Base-by-base conservation (phyloP, 306 rosid species). In the Sicyos edulis region DNA sequence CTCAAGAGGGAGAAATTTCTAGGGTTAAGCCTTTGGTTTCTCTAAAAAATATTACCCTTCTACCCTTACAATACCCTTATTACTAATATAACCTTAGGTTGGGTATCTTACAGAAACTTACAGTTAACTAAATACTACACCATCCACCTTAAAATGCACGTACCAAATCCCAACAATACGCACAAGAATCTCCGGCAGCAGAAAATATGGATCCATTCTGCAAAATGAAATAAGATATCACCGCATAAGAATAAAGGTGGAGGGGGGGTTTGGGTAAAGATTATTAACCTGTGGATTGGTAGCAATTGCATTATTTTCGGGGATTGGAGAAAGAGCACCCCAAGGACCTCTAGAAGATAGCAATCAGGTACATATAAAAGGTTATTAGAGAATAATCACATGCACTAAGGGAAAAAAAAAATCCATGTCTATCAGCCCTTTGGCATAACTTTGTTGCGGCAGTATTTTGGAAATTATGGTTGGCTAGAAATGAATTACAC, bases 101-200 rank as follows among this genome's bases (percentile, higher is more conserved):
- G n/a, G n/a, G n/a, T n/a, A n/a, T n/a, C n/a, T n/a, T n/a, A n/a
- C n/a, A n/a, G n/a, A n/a, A n/a, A n/a, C n/a, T 75, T 69, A 61
- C 6, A 6, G 67, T 65, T 16, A 2, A n/a, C n/a, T n/a, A n/a
- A n/a, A n/a, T n/a, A 59, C 10, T 56, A 47, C 24, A 64, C 29
- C 54, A 78, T 85, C 87, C 83, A 83, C 91, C 85, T 82, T 68
- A 74, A 72, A 49, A 57, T 75, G 82, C 85, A 82, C 97, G 71
- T 88, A 93, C 97, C 97, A 90, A 86, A 93, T 90, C 98, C 98
- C 96, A 90, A 83, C 96, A 90, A 84, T 88, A 93, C 49, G 95
- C 90, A 81, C 97, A 85, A 64, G 96, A 88, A 87, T 90, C 97
- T 67, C 97, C 98, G 26, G 95, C 88, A 61, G 98, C 97, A 56